A percentile compares a stretch with the other conserved stretches of the same genome.
Conservation (phyloP, 345 rosid species). For the Firmiana major region DNA sequence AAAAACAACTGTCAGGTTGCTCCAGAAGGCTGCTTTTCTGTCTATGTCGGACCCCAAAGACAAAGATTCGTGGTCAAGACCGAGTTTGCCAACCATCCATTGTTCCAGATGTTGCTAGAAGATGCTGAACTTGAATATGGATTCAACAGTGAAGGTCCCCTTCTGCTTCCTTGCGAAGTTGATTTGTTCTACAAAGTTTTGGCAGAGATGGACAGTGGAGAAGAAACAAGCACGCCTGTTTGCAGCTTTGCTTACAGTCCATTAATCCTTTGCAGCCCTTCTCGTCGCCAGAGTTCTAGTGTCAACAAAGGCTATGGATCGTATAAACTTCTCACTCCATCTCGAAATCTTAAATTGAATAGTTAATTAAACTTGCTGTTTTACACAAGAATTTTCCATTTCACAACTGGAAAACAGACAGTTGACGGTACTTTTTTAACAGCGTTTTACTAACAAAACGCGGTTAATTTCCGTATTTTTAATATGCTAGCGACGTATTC, state of each 20-base stretch:
- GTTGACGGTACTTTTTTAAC: too few species aligned
- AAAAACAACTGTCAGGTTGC: constrained; percentile 26
- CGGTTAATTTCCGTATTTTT: too few species aligned
- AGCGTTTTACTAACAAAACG: too few species aligned
- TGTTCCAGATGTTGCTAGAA: constrained; percentile 65
- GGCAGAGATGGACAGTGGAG: constrained; percentile 42
- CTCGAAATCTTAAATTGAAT: constrained; percentile 37
- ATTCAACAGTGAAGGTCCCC: constrained; percentile 53
- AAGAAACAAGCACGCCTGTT: constrained; percentile 11
- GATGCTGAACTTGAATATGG: constrained; percentile 76
- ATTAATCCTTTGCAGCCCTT: constrained; percentile 20
- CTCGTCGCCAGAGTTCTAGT: constrained; percentile 4
- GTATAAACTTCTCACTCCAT: constrained; percentile 40
- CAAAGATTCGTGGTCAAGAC: constrained; percentile 50
- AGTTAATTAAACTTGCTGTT: not conserved
- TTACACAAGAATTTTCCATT: not conserved
- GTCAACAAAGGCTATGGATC: constrained; percentile 21
- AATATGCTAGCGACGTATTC: too few species aligned
- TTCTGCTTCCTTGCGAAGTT: constrained; percentile 71
- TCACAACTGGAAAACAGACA: too few species aligned
- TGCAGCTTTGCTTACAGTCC: constrained; percentile 27
- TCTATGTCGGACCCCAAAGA: constrained; percentile 63
- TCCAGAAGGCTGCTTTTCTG: constrained; percentile 65
- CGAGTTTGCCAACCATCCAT: constrained; percentile 57
- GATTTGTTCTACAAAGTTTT: constrained; percentile 54